Evolutionary conservation across 1,284 basidiomycete species (phyloP), one percentile per base, ranked within the genome.

Genomic region (Melanopsichium pennsylvanicum): DNA sequence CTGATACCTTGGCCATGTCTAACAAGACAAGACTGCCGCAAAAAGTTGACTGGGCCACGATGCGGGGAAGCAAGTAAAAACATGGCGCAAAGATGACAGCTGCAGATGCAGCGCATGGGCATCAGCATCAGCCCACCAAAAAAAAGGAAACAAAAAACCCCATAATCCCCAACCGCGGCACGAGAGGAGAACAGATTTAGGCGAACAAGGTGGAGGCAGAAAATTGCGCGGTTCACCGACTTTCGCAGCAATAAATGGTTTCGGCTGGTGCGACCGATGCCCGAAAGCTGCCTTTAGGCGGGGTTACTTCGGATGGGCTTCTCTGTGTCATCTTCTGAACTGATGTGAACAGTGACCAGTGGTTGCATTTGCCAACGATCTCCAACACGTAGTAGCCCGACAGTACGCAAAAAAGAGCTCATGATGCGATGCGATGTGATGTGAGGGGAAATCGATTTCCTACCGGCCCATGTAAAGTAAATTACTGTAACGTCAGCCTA

Each of bases 201-300:
- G 44, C 52, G 49, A 51, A 49, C 50, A 46, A 55, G 50, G 34
- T 16, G 23, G 32, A 39, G 36, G 10, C 34, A 29, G 13, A 19
- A n/a, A 54, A 56, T 38, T 55, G 51, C 34, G 47, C 51, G 51
- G 49, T 52, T 48, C 44, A 48, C 45, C 47, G 42, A 29, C 47
- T 21, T 13, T n/a, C n/a, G 9, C 18, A 22, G 5, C 9, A 32
- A 10, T 18, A 22, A 6, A 23, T 12, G 46, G 18, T 35, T 57
- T 63, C 60, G 60, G 60, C 44, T 44, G 43, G 37, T 52, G 48
- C 51, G 54, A 44, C 60, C 60, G 60, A 63, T 25, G 60, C 40
- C 60, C 60, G 60, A 63, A 63, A 38, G n/a, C 13, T n/a, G n/a
- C 11, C 27, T 40, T 29, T 10, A 26, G 32, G 31, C 29, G 27